phyloP scores from a whole-genome alignment of 2,329 filamentous ascomycete species.

The Talaromyces piceae region DNA sequence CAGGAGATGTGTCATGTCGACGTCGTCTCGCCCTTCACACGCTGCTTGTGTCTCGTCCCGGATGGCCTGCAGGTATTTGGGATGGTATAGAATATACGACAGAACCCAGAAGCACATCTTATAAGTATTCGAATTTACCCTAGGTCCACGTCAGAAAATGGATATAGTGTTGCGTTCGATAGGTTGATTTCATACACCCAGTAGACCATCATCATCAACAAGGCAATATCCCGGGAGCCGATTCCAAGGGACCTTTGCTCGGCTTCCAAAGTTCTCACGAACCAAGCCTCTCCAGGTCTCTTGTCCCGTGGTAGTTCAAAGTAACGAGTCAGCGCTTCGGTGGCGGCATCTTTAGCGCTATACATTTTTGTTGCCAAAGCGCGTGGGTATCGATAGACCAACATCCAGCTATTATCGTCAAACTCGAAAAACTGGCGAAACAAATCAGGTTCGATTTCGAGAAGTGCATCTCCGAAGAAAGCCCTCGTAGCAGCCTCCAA shows the following conservation, averaged over 20 bases:
- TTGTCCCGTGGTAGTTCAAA: not conserved
- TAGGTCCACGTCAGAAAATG: no score
- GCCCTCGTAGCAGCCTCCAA: not conserved
- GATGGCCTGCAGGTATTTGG: not conserved
- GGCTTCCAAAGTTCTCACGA: not conserved
- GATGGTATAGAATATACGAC: not conserved
- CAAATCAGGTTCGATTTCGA: not conserved
- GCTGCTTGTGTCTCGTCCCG: not conserved
- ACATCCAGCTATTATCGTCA: not conserved
- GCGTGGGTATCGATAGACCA: not conserved
- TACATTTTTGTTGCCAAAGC: not conserved
- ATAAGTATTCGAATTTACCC: not conserved
- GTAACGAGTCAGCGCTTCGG: not conserved
- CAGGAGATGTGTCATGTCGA: not conserved
- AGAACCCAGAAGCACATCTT: not conserved
- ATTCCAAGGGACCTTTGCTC: not conserved
- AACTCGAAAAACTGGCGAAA: not conserved
- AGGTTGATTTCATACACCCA: not conserved
- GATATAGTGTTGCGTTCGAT: no score
- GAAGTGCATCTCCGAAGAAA: conserved; percentile 3
- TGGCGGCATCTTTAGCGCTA: not conserved
- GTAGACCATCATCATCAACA: not conserved
- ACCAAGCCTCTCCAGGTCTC: not conserved
- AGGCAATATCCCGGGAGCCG: not conserved
- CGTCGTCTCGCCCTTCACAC: not conserved